Conservation (phyloP, 176 grass and related monocot species). For the Stipa capillata region DNA sequence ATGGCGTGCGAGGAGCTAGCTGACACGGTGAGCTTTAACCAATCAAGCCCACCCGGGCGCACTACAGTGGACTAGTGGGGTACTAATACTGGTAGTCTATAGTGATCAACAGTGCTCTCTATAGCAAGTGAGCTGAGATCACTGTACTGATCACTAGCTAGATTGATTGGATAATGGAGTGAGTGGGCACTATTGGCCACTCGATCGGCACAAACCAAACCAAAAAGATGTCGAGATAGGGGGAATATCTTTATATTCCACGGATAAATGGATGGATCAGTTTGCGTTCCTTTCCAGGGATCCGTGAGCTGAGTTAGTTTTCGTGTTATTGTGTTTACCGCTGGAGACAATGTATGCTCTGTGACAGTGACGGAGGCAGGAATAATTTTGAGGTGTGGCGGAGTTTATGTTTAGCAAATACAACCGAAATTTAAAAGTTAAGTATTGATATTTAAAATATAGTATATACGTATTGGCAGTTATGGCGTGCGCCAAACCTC, state of each 20-base stretch:
- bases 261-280: too few relatives aligned
- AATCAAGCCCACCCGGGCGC: not conserved
- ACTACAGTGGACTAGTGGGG: not conserved
- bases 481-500: too few relatives aligned
- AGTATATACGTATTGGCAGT: too few relatives aligned
- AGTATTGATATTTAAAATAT: too few relatives aligned
- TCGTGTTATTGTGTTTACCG: not conserved
- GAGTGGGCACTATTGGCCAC: slow-evolving; percentile 10
- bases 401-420: too few relatives aligned
- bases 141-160: not conserved
- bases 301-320: too few relatives aligned
- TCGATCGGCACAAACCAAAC: not conserved
- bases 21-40: slow-evolving; percentile 2
- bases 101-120: too few relatives aligned
- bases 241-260: not conserved
- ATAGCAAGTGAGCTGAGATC: not conserved
- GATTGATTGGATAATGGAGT: not conserved
- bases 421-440: too few relatives aligned
- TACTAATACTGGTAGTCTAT: not conserved
- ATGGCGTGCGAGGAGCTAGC: not conserved
- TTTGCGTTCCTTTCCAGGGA: too few relatives aligned
- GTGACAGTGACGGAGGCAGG: too few relatives aligned
- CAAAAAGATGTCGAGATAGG: not conserved
- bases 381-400: too few relatives aligned
- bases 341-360: too few relatives aligned